Evolutionary conservation across 768 basidiomycete genomes (phyloP), one percentile per base, ranked within the genome.

Genomic region (Amanita subjunquillea): DNA sequence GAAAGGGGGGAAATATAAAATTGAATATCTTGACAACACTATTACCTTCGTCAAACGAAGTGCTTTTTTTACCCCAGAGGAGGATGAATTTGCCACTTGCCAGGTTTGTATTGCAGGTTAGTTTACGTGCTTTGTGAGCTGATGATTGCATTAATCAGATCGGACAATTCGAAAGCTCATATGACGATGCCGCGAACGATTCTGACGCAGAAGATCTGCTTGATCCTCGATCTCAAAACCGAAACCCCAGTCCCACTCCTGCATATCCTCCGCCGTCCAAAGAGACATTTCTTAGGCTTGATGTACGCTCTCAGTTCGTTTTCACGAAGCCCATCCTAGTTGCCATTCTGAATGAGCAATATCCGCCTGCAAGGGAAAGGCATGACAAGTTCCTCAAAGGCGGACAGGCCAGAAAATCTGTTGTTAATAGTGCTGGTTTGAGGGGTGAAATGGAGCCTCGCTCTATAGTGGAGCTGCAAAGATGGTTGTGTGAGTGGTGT

Each of bases 21-120:
- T 86, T 5, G 64, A 69, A n/a, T 90, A 77, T 65, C 67, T 87
- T 56, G 86, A 87, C 53, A 73, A 70, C 2, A 69, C 62, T 3
- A 55, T 65, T 40, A 62, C 66, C 53, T 54, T 65, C 6, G 63
- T 82, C 7, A 62, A 76, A 1, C 68, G 83, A 34, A 68, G 70
- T 25, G 71, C 67, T 68, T 87, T 90, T 63, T 83, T 70, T 64
- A 75, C 75, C 0, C 70, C 69, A 25, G 73, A 76, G 20, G 75
- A 87, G 54, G 69, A 74, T 2, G 80, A 68, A n/a, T 90, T 89
- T 64, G 71, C 65, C 20, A 75, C 67, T 5, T 89, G 87, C 68
- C 69, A 72, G 67, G 83, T 83, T 48, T 39, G 54, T 54, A 34
- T 38, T 34, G 23, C 6, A 12, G n/a, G 30, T 37, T 40, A 3